Conservation (phyloP, 2,329 filamentous ascomycete genomes). For the Colletotrichum sansevieriae region DNA sequence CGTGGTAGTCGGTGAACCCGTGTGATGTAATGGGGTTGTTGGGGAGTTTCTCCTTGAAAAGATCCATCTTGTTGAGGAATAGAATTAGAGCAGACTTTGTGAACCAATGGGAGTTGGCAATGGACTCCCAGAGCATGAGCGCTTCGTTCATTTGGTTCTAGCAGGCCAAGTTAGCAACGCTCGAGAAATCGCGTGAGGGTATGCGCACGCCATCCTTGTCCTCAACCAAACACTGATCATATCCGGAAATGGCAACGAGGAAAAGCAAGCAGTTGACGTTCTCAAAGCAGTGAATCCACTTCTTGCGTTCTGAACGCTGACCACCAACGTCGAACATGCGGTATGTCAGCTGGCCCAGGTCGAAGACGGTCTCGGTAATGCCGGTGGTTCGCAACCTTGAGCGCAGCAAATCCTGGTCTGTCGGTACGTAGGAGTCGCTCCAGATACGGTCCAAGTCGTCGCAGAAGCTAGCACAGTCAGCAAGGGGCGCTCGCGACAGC, state of each 20-base stretch:
- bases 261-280: constrained; percentile 94
- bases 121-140: constrained; percentile 87
- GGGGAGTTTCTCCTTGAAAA: constrained; percentile 82
- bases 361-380: constrained; percentile 95
- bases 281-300: constrained; percentile 98
- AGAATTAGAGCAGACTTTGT: constrained; percentile 84
- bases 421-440: constrained; percentile 83
- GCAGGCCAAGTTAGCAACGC: constrained; percentile 41
- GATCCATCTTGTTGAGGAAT: constrained; percentile 89
- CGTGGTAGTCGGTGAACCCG: constrained; percentile 83
- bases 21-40: constrained; percentile 79
- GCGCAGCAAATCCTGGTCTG: constrained; percentile 93
- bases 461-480: constrained; percentile 76
- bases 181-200: background rate
- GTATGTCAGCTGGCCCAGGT: constrained; percentile 91
- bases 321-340: constrained; percentile 97
- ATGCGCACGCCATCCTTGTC: constrained; percentile 90
- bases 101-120: constrained; percentile 90
- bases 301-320: constrained; percentile 93
- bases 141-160: constrained; percentile 94
- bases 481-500: background rate
- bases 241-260: constrained; percentile 94
- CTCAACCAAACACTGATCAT: constrained; percentile 95
- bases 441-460: constrained; percentile 82
- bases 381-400: constrained; percentile 92